Percentiles rank a stretch among this genome's conserved stretches.
Evolutionary conservation across 2,329 filamentous ascomycete genomes (phyloP).

Genomic region (Phaeomoniella chlamydospora): DNA sequence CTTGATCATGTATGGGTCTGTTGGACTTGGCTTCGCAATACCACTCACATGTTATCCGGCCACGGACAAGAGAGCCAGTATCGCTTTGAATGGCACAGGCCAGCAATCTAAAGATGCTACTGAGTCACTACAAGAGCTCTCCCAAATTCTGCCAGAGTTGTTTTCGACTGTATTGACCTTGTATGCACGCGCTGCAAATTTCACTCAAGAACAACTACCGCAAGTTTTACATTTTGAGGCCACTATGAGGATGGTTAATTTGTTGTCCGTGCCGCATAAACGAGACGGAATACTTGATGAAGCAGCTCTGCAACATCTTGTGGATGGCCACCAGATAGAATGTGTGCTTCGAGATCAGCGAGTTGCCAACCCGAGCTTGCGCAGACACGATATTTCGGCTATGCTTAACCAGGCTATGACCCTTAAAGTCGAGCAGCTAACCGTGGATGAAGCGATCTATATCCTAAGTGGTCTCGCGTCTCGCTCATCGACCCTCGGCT

Average conservation of each 20-base stretch:
- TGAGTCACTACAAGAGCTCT: slow-evolving; percentile 15
- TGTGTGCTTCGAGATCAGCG: slow-evolving; percentile 19
- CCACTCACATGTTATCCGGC: slow-evolving; percentile 5
- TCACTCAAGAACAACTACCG: slow-evolving; percentile 53
- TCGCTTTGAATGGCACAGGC: slow-evolving; percentile 1
- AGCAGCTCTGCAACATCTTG: slow-evolving; percentile 33
- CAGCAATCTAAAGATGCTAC: slow-evolving; percentile 1
- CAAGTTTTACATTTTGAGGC: slow-evolving; percentile 59
- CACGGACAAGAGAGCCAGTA: slow-evolving; percentile 1
- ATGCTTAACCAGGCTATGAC: slow-evolving; percentile 59
- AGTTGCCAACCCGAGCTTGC: slow-evolving; percentile 27
- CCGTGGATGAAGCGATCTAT: slow-evolving; percentile 59
- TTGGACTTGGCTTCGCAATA: slow-evolving; percentile 57
- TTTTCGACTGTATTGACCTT: slow-evolving; percentile 60
- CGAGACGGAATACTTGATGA: slow-evolving; percentile 48
- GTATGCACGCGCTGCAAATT: slow-evolving; percentile 52
- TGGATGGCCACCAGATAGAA: slow-evolving; percentile 25
- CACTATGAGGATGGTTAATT: slow-evolving; percentile 57
- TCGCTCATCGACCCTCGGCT: slow-evolving; percentile 65
- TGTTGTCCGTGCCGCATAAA: slow-evolving; percentile 53
- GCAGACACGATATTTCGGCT: slow-evolving; percentile 48
- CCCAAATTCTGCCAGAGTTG: slow-evolving; percentile 52
- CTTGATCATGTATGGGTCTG: slow-evolving; percentile 72
- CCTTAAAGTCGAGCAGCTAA: slow-evolving; percentile 47
- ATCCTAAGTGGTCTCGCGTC: slow-evolving; percentile 76